Evolutionary conservation across 2,329 filamentous ascomycete genomes (phyloP), one percentile per base, ranked within the genome.

Genomic region (Fusarium luffae): DNA sequence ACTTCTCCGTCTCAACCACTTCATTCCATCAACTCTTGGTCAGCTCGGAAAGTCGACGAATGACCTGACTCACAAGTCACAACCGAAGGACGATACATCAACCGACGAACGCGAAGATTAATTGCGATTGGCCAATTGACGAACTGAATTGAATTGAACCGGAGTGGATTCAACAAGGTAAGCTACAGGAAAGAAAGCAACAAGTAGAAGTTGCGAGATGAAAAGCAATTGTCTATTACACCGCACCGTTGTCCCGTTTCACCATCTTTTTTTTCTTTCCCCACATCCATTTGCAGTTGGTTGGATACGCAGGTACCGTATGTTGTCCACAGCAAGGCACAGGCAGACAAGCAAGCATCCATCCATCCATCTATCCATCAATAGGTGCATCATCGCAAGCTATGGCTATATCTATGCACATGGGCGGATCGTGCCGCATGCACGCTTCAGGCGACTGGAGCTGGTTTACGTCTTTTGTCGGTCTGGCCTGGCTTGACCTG

Each of bases 11-110:
- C 47, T 41, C 46, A 54, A 54, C 54, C 25, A 37, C 63, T 51
- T 57, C 69, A 71, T 69, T 67, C 66, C 66, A 62, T 70, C 51
- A 46, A 51, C 46, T 59, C 54, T 64, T 57, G 64, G 59, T 66
- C 43, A 56, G 50, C 40, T 32, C 21, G 40, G 41, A 60, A 47
- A 52, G 42, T 68, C 42, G 59, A 59, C 64, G 57, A 67, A 63
- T 66, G 48, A 54, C 42, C 49, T 60, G 63, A 69, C 51, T 37
- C 34, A 37, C 32, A 37, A 37, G 16, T 66, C 52, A 54, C 43
- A 52, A 64, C 66, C 13, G 65, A 18, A 68, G 59, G 56, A 70
- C 67, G 49, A 69, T 37, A 61, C 48, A 52, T 59, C 34, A 37
- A 37, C 34, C 63, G 57, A 68, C 58, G n/a, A 50, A 32, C 51